These are phyloP conservation scores for Starmerella sp. DNA, from an alignment of 805 yeast genomes.

Conservation along the genomic window DNA sequence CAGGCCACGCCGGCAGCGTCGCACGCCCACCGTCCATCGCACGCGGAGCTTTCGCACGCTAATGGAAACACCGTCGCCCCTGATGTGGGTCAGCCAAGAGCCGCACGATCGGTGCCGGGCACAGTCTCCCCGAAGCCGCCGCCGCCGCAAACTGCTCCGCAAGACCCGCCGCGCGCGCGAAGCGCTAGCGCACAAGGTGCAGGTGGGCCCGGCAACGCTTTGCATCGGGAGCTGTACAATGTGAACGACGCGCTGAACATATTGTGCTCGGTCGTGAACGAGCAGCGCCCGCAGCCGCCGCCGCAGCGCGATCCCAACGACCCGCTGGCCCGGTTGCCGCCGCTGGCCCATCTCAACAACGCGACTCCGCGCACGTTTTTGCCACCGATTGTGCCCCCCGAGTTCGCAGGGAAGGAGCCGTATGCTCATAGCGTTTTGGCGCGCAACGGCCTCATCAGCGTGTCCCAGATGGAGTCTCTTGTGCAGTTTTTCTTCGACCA, in stretches of 20 bases:
- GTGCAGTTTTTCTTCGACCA: constrained; percentile 47
- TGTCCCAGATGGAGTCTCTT: constrained; percentile 29
- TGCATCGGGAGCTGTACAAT: constrained; percentile 26
- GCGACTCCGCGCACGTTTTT: background rate
- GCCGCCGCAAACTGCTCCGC: too few species aligned
- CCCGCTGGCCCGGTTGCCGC: background rate
- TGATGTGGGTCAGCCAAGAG: too few species aligned
- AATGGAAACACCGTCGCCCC: too few species aligned
- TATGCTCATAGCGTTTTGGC: constrained; percentile 26
- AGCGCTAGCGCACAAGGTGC: too few species aligned
- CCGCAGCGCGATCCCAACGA: background rate
- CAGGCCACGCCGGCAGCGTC: too few species aligned
- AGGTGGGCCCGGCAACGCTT: constrained; percentile 5
- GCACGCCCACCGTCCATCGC: too few species aligned
- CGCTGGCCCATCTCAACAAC: background rate
- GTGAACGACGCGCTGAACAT: constrained; percentile 33
- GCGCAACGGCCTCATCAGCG: constrained; percentile 44
- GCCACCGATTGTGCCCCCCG: background rate
- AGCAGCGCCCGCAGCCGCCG: background rate
- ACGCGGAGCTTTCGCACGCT: too few species aligned
- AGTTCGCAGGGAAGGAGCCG: background rate
- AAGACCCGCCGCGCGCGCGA: too few species aligned
- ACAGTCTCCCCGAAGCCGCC: too few species aligned
- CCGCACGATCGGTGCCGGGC: too few species aligned
- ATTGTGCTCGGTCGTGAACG: constrained; percentile 30